Conservation (phyloP, 139 green algal species). For the Mesotaenium endlicherianum region DNA sequence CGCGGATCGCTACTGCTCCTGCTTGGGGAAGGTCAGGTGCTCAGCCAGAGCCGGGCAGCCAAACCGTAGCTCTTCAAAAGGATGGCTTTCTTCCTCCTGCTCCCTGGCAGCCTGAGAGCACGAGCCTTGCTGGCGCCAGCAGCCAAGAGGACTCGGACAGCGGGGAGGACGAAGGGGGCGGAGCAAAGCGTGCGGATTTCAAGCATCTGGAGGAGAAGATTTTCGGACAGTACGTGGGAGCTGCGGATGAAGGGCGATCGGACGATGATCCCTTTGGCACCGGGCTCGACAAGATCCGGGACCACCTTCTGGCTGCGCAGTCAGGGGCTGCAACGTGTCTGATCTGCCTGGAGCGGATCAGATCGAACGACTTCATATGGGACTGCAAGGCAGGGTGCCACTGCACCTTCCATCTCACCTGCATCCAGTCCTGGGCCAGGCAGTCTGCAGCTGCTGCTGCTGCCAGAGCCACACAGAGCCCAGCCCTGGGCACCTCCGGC, state of each 20-base stretch:
- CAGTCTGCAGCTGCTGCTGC: constrained; percentile 22
- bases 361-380: constrained; percentile 28
- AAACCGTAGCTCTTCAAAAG: too few species aligned
- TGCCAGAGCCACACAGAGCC: not conserved
- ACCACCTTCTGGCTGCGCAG: constrained; percentile 39
- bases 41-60: too few species aligned
- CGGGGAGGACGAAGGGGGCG: not conserved
- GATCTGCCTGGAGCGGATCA: constrained; percentile 42
- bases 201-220: not conserved
- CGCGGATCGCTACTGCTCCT: too few species aligned
- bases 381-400: constrained; percentile 21
- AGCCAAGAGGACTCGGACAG: not conserved
- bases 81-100: too few species aligned
- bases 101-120: not conserved
- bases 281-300: constrained; percentile 46
- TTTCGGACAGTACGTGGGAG: not conserved
- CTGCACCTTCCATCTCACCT: constrained; percentile 31
- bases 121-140: not conserved
- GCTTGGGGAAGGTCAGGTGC: too few species aligned
- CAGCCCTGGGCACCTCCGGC: not conserved
- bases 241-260: not conserved
- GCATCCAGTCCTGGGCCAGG: constrained; percentile 46
- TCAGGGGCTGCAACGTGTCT: constrained; percentile 28
- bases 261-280: not conserved
- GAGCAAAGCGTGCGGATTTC: not conserved